phyloP scores from a whole-genome alignment of 192 early-diverging fungal genomes.

The Gamsiella multidivaricata region DNA sequence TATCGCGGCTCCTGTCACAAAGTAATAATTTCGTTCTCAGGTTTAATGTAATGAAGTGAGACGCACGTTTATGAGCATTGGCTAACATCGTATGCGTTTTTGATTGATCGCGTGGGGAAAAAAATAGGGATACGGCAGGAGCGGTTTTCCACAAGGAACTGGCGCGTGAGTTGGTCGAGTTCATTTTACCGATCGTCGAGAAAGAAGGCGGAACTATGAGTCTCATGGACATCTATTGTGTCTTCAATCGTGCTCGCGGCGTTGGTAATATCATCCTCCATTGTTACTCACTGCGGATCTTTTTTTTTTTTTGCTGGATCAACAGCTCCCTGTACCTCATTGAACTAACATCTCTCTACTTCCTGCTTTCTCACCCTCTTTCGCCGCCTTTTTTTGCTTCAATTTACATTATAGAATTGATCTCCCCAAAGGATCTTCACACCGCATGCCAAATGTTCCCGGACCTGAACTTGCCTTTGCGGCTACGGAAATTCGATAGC shows the following conservation, averaged over 20 bases:
- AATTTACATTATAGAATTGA: constrained; percentile 72
- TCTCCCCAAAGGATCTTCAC: constrained; percentile 94
- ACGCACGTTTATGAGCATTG: not conserved
- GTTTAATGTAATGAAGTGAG: not conserved
- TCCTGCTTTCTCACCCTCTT: not conserved
- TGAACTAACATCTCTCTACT: too few species aligned
- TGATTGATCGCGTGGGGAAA: too few species aligned
- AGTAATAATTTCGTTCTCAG: constrained; percentile 49
- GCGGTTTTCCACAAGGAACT: constrained; percentile 89
- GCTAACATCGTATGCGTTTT: not conserved
- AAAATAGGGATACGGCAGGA: constrained; percentile 88
- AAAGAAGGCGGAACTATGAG: constrained; percentile 80
- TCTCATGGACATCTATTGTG: constrained; percentile 91
- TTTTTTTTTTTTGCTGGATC: constrained; percentile 3
- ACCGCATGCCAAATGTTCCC: constrained; percentile 80
- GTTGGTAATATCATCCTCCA: constrained; percentile 64
- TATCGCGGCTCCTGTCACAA: constrained; percentile 90
- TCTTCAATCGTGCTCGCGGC: constrained; percentile 95
- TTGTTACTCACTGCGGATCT: not conserved
- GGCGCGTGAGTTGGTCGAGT: constrained; percentile 86
- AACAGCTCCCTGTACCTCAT: too few species aligned
- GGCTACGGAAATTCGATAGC: constrained; percentile 80
- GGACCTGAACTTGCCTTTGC: constrained; percentile 74
- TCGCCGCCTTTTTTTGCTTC: not conserved
- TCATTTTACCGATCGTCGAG: constrained; percentile 75